Percentiles rank a stretch among this genome's conserved stretches.
These are phyloP conservation scores for Xylariaceae sp. DNA, from an alignment of 2,329 filamentous ascomycete genomes.

Conservation along the genomic window DNA sequence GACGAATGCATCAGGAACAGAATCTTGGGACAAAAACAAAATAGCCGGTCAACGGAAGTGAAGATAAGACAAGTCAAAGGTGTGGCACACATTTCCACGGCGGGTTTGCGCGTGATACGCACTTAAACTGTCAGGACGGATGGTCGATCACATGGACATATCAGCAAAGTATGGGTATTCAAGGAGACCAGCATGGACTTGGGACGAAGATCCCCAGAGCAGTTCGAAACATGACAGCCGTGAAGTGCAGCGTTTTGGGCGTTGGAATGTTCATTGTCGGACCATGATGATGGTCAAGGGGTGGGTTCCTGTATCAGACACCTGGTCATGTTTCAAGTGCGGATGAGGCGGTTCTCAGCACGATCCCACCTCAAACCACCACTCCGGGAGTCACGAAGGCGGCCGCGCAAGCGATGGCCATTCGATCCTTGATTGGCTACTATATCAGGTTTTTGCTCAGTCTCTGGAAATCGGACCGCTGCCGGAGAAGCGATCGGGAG, in stretches of 20 bases:
- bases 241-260: background rate
- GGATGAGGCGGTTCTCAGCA: constrained; percentile 5
- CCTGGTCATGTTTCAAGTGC: background rate
- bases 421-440: constrained; percentile 12
- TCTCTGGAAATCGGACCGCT: background rate
- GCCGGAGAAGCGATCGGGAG: too few species aligned
- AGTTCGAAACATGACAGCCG: background rate
- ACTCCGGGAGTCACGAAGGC: background rate
- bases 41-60: background rate
- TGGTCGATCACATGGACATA: constrained; percentile 1
- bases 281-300: too few species aligned
- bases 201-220: too few species aligned
- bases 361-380: constrained; percentile 3
- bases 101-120: constrained; percentile 8
- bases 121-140: background rate
- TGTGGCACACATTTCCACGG: constrained; percentile 5
- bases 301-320: background rate
- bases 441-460: background rate
- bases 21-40: background rate
- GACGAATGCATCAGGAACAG: background rate
- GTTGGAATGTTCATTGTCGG: background rate
- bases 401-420: constrained; percentile 4
- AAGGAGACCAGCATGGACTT: background rate
- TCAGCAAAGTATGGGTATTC: background rate
- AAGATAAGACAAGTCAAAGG: constrained; percentile 2